Conservation (phyloP, 2,329 filamentous ascomycete species). For the Botrytis aclada region DNA sequence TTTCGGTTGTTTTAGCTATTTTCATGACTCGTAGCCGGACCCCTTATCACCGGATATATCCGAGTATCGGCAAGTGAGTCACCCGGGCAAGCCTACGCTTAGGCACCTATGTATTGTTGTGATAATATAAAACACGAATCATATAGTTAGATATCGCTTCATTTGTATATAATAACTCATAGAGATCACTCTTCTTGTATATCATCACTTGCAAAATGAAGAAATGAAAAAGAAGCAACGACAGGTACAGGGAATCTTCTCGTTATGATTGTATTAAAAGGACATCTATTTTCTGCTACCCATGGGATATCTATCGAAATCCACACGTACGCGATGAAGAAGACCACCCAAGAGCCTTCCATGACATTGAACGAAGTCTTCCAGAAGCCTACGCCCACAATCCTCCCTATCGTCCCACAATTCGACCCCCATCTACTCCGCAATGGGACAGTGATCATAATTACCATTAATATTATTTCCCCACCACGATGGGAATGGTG, state of each 20-base stretch:
- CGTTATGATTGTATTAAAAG: neutral
- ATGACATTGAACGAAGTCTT: neutral
- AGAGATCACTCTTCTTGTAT: too few species aligned
- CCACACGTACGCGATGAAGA: neutral
- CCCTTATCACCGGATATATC: neutral
- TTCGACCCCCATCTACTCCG: neutral
- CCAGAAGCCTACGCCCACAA: neutral
- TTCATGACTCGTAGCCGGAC: neutral
- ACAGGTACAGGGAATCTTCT: neutral
- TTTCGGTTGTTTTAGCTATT: too few species aligned
- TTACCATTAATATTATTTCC: constrained; percentile 30
- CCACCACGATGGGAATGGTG: constrained; percentile 35
- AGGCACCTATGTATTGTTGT: too few species aligned
- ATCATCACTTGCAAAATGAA: neutral
- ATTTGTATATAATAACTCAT: neutral
- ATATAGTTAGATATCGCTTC: neutral
- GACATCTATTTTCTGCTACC: neutral
- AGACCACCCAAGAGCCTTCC: neutral
- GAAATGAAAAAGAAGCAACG: neutral
- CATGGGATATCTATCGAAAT: neutral
- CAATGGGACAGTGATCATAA: constrained; percentile 31
- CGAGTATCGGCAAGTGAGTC: neutral
- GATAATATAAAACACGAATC: neutral
- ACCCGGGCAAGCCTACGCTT: neutral
- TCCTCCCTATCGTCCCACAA: too few species aligned